Percentiles rank a stretch among this genome's conserved stretches.
phyloP scores from a whole-genome alignment of 306 rosid genomes.

The Erythrophleum fordii region DNA sequence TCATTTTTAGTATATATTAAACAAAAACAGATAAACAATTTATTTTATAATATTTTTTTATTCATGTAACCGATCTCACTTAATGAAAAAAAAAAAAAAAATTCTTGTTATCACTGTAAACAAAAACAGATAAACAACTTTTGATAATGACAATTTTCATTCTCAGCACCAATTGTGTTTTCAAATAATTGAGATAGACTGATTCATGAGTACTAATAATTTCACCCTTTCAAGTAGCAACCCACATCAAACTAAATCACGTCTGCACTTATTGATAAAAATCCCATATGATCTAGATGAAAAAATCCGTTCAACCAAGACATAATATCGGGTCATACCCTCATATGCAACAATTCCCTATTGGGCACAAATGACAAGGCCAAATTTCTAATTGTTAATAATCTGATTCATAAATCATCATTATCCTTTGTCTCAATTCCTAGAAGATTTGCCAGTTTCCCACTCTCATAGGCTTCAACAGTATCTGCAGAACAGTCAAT shows the following conservation, averaged over 20 bases:
- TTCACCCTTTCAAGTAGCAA: neutral
- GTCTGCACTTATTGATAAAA: neutral
- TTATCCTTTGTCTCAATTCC: constrained; percentile 52
- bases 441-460: constrained; percentile 67
- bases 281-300: constrained; percentile 7
- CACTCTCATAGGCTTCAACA: constrained; percentile 76
- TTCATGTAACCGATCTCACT: too few species aligned
- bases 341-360: neutral
- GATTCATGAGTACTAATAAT: neutral
- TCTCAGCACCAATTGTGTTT: neutral
- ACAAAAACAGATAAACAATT: neutral
- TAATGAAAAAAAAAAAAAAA: too few species aligned
- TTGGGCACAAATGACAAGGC: neutral
- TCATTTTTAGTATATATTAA: neutral
- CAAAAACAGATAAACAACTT: neutral
- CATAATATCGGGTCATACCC: constrained; percentile 21
- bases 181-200: neutral
- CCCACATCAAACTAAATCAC: neutral
- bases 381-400: constrained; percentile 16
- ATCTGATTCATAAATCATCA: constrained; percentile 63
- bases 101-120: too few species aligned
- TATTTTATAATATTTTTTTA: too few species aligned
- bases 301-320: constrained; percentile 14
- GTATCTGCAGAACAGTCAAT: constrained; percentile 63
- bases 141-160: too few species aligned